Evolutionary conservation across 129 eudicot species (phyloP).

Genomic region (Kitagawia praeruptora): DNA sequence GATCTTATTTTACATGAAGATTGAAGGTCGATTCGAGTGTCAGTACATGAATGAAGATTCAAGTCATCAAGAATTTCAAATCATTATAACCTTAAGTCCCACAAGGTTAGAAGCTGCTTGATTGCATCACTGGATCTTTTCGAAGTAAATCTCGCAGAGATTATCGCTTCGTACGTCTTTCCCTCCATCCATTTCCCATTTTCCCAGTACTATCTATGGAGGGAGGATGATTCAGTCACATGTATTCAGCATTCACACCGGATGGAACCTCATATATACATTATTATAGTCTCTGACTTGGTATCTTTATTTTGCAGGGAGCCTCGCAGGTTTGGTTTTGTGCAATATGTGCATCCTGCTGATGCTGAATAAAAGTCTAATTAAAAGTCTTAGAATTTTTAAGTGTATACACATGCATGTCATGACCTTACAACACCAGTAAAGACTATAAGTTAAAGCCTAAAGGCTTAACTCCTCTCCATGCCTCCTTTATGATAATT

Average conservation of each 20-base stretch:
- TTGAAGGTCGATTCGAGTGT: slow-evolving; percentile 47
- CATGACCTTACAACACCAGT: too few relatives aligned
- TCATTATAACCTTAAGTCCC: slow-evolving; percentile 37
- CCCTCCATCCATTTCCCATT: not conserved
- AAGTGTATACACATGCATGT: too few relatives aligned
- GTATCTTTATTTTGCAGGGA: too few relatives aligned
- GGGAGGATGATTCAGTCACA: not conserved
- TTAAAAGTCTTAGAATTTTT: too few relatives aligned
- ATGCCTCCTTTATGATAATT: too few relatives aligned
- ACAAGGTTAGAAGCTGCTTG: slow-evolving; percentile 60
- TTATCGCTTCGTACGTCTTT: not conserved
- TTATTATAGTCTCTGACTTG: not conserved
- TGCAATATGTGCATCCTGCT: slow-evolving; percentile 51
- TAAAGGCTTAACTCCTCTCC: too few relatives aligned
- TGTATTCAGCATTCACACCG: not conserved
- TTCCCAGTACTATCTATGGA: not conserved
- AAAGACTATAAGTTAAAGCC: too few relatives aligned
- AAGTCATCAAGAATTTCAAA: slow-evolving; percentile 57
- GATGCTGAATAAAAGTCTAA: too few relatives aligned
- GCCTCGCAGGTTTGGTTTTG: slow-evolving; percentile 92
- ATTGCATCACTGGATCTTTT: slow-evolving; percentile 14
- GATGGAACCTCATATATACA: not conserved
- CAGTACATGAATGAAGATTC: slow-evolving; percentile 43
- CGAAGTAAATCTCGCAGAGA: slow-evolving; percentile 6
- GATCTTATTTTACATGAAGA: slow-evolving; percentile 59